Percentiles rank a stretch among this genome's conserved stretches.
These are phyloP conservation scores for rapeseed (Brassica napus) DNA, from an alignment of 345 rosid genomes.

Conservation along the genomic window Da-Ae NC_063436.1:25059501-25060000, in stretches of 20 bases:
- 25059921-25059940: background rate
- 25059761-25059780: background rate
- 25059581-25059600: no score
- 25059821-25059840: background rate
- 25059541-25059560: background rate
- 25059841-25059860: background rate
- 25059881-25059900: background rate
- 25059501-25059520: background rate
- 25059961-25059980: no score
- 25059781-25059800: background rate
- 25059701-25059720: background rate
- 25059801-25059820: background rate
- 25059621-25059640: background rate
- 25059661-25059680: constrained; percentile 1
- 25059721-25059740: background rate
- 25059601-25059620: background rate
- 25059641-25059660: background rate
- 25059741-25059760: background rate
- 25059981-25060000: background rate
- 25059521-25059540: background rate
- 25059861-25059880: background rate
- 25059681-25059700: background rate
- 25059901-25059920: background rate
- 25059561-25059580: no score
- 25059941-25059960: background rate